Conservation (phyloP, 2,329 filamentous ascomycete genomes). For the Colletotrichum incanum region DNA sequence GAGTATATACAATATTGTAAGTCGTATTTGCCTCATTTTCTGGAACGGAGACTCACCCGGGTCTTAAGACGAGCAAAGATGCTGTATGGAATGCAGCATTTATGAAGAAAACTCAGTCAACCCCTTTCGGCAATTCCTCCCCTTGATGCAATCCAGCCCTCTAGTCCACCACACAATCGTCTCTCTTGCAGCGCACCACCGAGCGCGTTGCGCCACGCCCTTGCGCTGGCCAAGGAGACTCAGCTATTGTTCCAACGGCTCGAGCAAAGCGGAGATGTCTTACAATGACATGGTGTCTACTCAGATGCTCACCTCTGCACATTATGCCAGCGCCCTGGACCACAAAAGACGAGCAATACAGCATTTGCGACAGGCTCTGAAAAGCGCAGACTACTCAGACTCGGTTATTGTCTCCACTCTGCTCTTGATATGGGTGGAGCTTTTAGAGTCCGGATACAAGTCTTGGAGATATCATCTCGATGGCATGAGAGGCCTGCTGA, state of each 20-base stretch:
- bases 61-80: neutral
- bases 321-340: neutral
- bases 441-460: neutral
- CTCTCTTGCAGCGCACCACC: neutral
- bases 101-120: conserved; percentile 1
- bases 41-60: neutral
- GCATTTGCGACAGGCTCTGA: neutral
- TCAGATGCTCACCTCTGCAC: neutral
- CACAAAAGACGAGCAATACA: neutral
- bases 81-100: neutral
- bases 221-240: neutral
- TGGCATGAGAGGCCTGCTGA: neutral
- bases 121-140: neutral
- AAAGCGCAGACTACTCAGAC: neutral
- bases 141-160: neutral
- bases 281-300: neutral
- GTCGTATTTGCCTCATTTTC: neutral
- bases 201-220: neutral
- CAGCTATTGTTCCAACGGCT: neutral
- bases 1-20: neutral
- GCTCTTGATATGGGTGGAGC: neutral
- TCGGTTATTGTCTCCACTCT: neutral
- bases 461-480: neutral
- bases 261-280: neutral
- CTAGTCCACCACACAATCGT: neutral